phyloP scores from a whole-genome alignment of 306 rosid species.

The Lablab purpureus region DNA sequence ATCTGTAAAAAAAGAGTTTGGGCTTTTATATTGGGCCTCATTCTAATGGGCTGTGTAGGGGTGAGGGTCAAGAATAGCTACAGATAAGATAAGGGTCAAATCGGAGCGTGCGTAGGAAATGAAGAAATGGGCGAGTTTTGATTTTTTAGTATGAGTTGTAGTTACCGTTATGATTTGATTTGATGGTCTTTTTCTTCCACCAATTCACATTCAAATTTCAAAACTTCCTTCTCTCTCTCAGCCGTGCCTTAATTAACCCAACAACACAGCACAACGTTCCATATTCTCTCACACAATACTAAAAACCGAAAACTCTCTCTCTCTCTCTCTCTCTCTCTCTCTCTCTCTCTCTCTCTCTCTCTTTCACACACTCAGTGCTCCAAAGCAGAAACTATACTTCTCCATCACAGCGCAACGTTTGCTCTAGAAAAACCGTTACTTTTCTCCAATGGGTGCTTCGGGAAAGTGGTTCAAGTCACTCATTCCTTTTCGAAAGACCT shows the following conservation, averaged over 20 bases:
- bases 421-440: slow-evolving; percentile 20
- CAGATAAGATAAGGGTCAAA: slow-evolving; percentile 3
- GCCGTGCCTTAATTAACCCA: slow-evolving; percentile 35
- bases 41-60: neutral
- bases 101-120: slow-evolving; percentile 17
- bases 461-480: slow-evolving; percentile 88
- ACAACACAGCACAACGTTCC: neutral
- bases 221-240: neutral
- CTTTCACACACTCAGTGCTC: neutral
- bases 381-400: no score
- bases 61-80: neutral
- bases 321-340: no score
- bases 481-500: slow-evolving; percentile 59
- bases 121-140: neutral
- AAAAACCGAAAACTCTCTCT: neutral
- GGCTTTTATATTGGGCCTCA: neutral
- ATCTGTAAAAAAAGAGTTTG: neutral
- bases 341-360: slow-evolving; percentile 7
- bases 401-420: neutral
- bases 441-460: slow-evolving; percentile 74
- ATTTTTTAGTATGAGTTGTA: neutral
- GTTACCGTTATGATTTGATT: slow-evolving; percentile 23
- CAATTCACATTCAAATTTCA: slow-evolving; percentile 8
- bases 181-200: neutral
- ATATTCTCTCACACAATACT: neutral